Base-by-base conservation (phyloP, 2,329 filamentous ascomycete species). In the Phaeosphaeriaceae sp. region DNA sequence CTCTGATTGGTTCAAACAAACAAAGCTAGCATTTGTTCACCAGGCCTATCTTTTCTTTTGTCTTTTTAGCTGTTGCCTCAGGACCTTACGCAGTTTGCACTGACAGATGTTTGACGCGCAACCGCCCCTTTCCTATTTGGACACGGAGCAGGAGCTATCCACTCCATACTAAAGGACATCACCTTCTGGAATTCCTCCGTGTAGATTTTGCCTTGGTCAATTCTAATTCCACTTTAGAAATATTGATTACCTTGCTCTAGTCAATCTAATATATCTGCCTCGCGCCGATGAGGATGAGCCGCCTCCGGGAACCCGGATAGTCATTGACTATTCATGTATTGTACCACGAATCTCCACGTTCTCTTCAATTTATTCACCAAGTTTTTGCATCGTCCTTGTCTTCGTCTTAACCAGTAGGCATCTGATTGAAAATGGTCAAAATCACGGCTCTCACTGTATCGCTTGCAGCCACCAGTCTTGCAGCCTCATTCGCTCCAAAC, bases 191-290 rank as follows among this genome's bases (percentile, higher is more conserved):
- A 50, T 58, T 57, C 43, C 61, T 64, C 61, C 60, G 53, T 53
- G 50, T 42, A 33, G 15, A 54, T 54, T 39, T 32, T 41, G 46
- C 15, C 37, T 36, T 26, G 16, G 28, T 50, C 32, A 34, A 48
- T 48, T 55, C 30, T 42, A 41, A 15, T 28, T 36, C 36, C 46
- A 54, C 57, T 59, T 37, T 63, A 53, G 63, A 54, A 56, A 46
- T 50, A 52, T 54, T 51, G 33, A 26, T 11, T 50, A 55, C 32
- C 21, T 36, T 50, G 53, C 60, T 60, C 50, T 56, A 61, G 53
- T 58, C 59, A 61, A 64, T 68, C 37, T 60, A 68, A 56, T 61
- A 40, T 63, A 56, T 52, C 53, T 64, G 57, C 47, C 57, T 58
- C 46, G 52, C 48, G 39, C 52, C 60, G 50, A 46, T 49, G 54